These are phyloP conservation scores for Verbascum thapsus DNA, from an alignment of 257 asterid species.

Conservation along the genomic window DNA sequence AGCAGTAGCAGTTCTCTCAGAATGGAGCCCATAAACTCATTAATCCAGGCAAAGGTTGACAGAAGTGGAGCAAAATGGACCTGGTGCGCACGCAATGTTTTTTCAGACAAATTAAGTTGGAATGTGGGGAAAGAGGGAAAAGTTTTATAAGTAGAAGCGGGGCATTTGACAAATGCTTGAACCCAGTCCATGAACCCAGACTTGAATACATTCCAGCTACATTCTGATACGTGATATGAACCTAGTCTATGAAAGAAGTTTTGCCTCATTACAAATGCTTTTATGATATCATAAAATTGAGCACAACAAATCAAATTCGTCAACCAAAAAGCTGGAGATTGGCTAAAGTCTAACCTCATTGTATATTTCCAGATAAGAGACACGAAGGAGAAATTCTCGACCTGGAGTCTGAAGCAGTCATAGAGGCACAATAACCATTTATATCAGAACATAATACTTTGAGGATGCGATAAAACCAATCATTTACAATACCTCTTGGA, in stretches of 20 bases:
- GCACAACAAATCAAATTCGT: constrained; percentile 25
- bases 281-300: constrained; percentile 23
- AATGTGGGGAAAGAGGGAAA: constrained; percentile 21
- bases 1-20: constrained; percentile 11
- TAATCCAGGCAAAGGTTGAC: constrained; percentile 23
- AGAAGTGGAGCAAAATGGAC: constrained; percentile 21
- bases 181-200: too few species aligned
- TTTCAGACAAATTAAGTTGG: constrained; percentile 20
- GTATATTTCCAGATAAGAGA: constrained; percentile 97
- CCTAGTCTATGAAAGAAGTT: neutral
- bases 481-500: constrained; percentile 84
- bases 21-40: constrained; percentile 16
- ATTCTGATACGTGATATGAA: neutral
- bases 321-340: constrained; percentile 27
- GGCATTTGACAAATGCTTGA: constrained; percentile 18
- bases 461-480: constrained; percentile 31
- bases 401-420: constrained; percentile 81
- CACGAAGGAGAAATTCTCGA: constrained; percentile 94
- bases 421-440: constrained; percentile 20
- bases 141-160: constrained; percentile 20
- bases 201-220: constrained; percentile 3
- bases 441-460: constrained; percentile 29
- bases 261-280: constrained; percentile 7
- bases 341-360: constrained; percentile 76
- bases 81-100: constrained; percentile 11